phyloP scores from a whole-genome alignment of 306 rosid genomes.

The Leucaena leucocephala region DNA sequence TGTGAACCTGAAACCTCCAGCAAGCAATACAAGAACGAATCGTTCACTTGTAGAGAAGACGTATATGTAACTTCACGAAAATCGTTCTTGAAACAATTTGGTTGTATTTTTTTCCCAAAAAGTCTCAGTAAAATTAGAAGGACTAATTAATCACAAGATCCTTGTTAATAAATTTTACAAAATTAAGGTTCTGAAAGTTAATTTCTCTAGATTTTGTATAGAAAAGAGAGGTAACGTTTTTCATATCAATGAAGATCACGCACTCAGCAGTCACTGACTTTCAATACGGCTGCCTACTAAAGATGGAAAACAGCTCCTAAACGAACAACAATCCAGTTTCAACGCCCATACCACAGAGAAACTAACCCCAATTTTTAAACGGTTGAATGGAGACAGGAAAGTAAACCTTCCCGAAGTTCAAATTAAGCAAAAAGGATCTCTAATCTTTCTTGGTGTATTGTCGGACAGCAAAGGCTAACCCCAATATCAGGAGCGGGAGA shows the following conservation, averaged over 20 bases:
- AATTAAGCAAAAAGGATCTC: constrained; percentile 15
- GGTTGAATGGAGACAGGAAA: constrained; percentile 32
- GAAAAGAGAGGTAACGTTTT: background rate
- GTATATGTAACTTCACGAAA: too few relatives aligned
- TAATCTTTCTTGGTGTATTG: constrained; percentile 87
- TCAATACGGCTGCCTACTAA: constrained; percentile 15
- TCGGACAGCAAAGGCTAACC: constrained; percentile 78
- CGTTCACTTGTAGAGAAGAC: background rate
- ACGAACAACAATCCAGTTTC: constrained; percentile 38
- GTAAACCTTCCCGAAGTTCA: constrained; percentile 35
- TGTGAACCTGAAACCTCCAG: background rate
- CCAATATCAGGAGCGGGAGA: constrained; percentile 90
- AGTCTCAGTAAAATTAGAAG: too few relatives aligned
- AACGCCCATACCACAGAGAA: constrained; percentile 37
- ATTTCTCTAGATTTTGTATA: background rate
- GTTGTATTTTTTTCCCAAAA: background rate
- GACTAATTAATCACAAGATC: too few relatives aligned
- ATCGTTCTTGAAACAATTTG: too few relatives aligned
- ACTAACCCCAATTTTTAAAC: constrained; percentile 37
- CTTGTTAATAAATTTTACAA: too few relatives aligned
- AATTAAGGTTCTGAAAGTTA: background rate
- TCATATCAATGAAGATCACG: constrained; percentile 11
- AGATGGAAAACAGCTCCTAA: constrained; percentile 28
- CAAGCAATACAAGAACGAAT: background rate
- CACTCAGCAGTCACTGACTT: constrained; percentile 24